Conservation (phyloP, 106 monocot species). For the Dioscorea dumetorum region DNA sequence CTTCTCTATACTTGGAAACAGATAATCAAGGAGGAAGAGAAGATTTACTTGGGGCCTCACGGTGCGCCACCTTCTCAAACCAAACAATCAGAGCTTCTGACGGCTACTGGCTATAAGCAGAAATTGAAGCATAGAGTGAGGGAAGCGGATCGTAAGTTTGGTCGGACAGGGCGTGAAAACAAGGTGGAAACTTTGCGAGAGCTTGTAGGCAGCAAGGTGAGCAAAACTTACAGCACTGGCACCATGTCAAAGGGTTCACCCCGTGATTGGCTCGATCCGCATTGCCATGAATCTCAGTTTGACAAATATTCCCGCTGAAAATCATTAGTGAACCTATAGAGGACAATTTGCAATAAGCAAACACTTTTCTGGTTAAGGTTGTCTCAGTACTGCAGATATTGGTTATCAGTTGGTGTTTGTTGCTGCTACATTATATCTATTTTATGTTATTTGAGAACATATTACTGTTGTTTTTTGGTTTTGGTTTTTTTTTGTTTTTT, state of each 20-base stretch:
- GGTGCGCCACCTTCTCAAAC: slow-evolving; percentile 63
- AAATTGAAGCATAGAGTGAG: slow-evolving; percentile 55
- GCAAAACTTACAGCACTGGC: not conserved
- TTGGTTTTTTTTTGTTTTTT: no score
- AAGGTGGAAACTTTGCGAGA: slow-evolving; percentile 44
- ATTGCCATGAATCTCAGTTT: slow-evolving; percentile 75
- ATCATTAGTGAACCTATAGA: not conserved
- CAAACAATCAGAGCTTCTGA: slow-evolving; percentile 37
- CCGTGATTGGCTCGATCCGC: slow-evolving; percentile 81
- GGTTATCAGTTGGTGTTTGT: no score
- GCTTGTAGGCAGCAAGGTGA: slow-evolving; percentile 29
- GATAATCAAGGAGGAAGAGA: slow-evolving; percentile 17
- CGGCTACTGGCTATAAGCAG: slow-evolving; percentile 37
- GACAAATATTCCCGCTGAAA: slow-evolving; percentile 23
- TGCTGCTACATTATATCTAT: no score
- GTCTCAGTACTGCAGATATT: no score
- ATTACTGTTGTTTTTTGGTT: no score
- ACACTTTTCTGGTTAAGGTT: no score
- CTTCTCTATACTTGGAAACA: slow-evolving; percentile 1
- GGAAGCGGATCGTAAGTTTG: slow-evolving; percentile 57
- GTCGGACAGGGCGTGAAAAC: slow-evolving; percentile 41
- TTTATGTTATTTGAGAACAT: no score
- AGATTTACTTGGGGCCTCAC: slow-evolving; percentile 84
- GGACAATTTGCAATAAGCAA: no score
- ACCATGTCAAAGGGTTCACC: slow-evolving; percentile 30